Percentiles rank a stretch among this genome's conserved stretches.
Conservation (phyloP, 148 eudicot genomes). For the Fallopia convolvulus region DNA sequence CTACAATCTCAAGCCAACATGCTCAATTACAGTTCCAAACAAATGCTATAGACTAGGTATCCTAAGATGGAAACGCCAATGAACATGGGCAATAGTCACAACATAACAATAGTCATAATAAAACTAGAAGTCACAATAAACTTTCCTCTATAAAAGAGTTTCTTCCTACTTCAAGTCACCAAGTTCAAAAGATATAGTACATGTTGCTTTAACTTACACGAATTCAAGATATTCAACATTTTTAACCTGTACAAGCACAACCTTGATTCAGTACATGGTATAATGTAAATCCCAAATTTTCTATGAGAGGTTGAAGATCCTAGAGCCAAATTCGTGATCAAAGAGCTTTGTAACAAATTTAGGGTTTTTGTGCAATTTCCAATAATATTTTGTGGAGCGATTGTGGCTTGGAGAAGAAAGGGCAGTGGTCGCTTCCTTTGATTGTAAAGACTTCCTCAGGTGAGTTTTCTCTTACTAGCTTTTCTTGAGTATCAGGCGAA, state of each 20-base stretch:
- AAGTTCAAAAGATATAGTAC: no score
- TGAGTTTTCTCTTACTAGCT: slow-evolving; percentile 88
- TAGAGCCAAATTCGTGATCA: not conserved
- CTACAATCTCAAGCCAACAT: no score
- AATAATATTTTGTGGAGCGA: slow-evolving; percentile 75
- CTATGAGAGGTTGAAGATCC: not conserved
- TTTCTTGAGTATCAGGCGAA: slow-evolving; percentile 89
- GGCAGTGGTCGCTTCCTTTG: slow-evolving; percentile 95
- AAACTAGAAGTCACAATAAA: no score
- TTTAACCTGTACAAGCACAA: not conserved
- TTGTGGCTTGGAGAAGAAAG: slow-evolving; percentile 98
- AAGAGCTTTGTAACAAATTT: not conserved
- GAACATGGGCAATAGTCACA: no score
- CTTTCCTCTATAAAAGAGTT: no score
- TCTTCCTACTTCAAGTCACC: no score
- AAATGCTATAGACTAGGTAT: no score
- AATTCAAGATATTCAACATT: not conserved
- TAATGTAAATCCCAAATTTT: not conserved
- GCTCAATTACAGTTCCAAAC: no score
- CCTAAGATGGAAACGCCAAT: no score
- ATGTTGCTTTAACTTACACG: no score
- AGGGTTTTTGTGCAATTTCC: slow-evolving; percentile 67
- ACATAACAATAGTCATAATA: no score
- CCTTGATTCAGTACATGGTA: not conserved
- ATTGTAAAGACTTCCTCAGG: slow-evolving; percentile 90